A percentile compares a stretch with the other conserved stretches of the same genome.
These are phyloP conservation scores for Gossypium mustelinum DNA, from an alignment of 345 rosid genomes.

Conservation along the genomic window DNA sequence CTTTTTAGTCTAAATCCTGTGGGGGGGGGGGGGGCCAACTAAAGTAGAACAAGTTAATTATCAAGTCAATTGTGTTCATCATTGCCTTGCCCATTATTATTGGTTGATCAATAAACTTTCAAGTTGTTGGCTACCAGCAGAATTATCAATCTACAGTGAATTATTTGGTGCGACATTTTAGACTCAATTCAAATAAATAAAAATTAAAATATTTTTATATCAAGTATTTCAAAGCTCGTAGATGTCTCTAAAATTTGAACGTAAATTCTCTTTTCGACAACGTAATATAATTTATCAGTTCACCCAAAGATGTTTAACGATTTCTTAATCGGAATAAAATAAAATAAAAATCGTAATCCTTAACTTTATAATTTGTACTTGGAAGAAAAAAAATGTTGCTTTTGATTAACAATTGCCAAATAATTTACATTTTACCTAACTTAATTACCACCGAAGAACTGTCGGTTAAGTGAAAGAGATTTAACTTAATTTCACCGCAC, in stretches of 20 bases:
- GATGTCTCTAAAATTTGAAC: too few relatives aligned
- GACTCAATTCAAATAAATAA: too few relatives aligned
- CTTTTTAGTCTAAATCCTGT: conserved; percentile 3
- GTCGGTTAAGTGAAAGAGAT: conserved; percentile 1
- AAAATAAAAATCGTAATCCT: too few relatives aligned
- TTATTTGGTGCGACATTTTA: too few relatives aligned
- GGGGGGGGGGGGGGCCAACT: background rate
- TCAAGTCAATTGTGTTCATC: conserved; percentile 16
- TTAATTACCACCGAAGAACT: background rate
- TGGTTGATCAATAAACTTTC: background rate
- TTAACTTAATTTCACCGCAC: background rate
- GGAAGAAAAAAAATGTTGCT: background rate
- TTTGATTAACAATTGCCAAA: background rate
- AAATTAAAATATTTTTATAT: too few relatives aligned
- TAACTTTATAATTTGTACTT: too few relatives aligned
- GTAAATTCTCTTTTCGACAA: rapidly evolving
- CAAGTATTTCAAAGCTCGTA: rapidly evolving
- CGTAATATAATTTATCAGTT: too few relatives aligned
- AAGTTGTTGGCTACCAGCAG: conserved; percentile 1
- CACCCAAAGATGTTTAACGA: too few relatives aligned
- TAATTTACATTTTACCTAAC: conserved; percentile 1
- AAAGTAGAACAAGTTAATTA: background rate
- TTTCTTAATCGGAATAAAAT: too few relatives aligned
- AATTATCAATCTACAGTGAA: background rate
- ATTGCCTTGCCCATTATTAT: conserved; percentile 12